phyloP scores from a whole-genome alignment of 352 stramenopile species.

The Globisporangium splendens region DNA sequence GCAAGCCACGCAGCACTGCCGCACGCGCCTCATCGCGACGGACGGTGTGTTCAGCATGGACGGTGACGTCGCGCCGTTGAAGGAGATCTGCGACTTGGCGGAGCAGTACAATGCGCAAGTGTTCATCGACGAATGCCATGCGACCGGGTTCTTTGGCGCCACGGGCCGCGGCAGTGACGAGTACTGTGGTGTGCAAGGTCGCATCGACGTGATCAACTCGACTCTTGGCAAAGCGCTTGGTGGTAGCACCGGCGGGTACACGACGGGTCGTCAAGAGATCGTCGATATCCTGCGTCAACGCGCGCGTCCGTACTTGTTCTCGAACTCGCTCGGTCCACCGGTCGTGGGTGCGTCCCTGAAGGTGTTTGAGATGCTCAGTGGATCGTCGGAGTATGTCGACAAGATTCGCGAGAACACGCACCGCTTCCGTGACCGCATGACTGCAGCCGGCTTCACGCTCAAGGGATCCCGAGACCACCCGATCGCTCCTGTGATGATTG shows the following conservation, averaged over 20 bases:
- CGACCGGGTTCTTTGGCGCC: slow-evolving; percentile 91
- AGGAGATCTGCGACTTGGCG: slow-evolving; percentile 88
- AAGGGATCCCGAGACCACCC: slow-evolving; percentile 86
- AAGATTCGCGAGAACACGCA: slow-evolving; percentile 89
- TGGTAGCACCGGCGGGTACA: slow-evolving; percentile 92
- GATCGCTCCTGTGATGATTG: slow-evolving; percentile 91
- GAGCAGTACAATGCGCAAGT: slow-evolving; percentile 92
- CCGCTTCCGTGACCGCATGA: slow-evolving; percentile 91
- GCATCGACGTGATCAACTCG: slow-evolving; percentile 94
- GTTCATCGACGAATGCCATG: slow-evolving; percentile 94
- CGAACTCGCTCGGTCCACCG: slow-evolving; percentile 90
- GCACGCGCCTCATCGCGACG: slow-evolving; percentile 89
- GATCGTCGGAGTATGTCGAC: slow-evolving; percentile 82
- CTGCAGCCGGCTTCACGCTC: slow-evolving; percentile 86
- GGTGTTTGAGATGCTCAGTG: slow-evolving; percentile 91
- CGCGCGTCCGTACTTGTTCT: slow-evolving; percentile 92
- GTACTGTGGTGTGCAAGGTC: slow-evolving; percentile 86
- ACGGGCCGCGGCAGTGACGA: slow-evolving; percentile 91
- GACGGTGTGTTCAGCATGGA: slow-evolving; percentile 96
- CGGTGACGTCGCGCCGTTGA: slow-evolving; percentile 89
- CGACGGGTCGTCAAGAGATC: slow-evolving; percentile 83
- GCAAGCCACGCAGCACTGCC: slow-evolving; percentile 86
- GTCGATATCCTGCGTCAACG: slow-evolving; percentile 91
- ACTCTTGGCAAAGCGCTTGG: slow-evolving; percentile 93
- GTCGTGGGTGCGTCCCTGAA: slow-evolving; percentile 92